Evolutionary conservation across 345 rosid species (phyloP).

Genomic region (Draba incana): DNA sequence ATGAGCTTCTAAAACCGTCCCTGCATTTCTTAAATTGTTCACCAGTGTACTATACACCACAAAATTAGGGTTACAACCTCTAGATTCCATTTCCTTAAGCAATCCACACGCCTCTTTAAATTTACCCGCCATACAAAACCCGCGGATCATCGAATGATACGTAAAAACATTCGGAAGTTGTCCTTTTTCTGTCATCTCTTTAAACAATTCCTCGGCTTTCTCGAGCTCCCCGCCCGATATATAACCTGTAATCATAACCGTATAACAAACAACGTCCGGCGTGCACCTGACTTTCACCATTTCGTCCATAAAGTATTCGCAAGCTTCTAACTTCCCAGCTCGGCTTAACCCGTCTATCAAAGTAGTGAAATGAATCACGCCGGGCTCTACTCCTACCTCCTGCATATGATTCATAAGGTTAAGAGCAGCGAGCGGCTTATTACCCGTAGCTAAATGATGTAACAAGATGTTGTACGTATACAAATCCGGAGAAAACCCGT

Average conservation of each 20-base stretch:
- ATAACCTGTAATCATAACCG: slow-evolving; percentile 80
- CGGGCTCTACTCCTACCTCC: slow-evolving; percentile 67
- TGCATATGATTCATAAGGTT: slow-evolving; percentile 78
- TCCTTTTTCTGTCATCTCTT: slow-evolving; percentile 68
- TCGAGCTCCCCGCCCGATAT: slow-evolving; percentile 68
- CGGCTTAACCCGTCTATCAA: slow-evolving; percentile 87
- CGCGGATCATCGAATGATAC: slow-evolving; percentile 84
- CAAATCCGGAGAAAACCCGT: slow-evolving; percentile 69
- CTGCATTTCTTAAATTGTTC: slow-evolving; percentile 61
- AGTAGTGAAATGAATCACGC: slow-evolving; percentile 77
- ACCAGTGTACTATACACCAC: slow-evolving; percentile 82
- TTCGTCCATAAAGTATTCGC: slow-evolving; percentile 76
- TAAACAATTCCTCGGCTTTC: slow-evolving; percentile 67
- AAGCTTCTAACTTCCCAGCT: slow-evolving; percentile 87
- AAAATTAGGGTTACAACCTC: slow-evolving; percentile 86
- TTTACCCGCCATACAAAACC: slow-evolving; percentile 74
- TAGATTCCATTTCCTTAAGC: slow-evolving; percentile 82
- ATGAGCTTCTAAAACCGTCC: slow-evolving; percentile 74
- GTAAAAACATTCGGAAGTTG: slow-evolving; percentile 84
- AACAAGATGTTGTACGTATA: slow-evolving; percentile 85
- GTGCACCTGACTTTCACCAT: slow-evolving; percentile 67
- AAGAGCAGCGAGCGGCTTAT: slow-evolving; percentile 79
- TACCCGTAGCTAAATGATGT: slow-evolving; percentile 76
- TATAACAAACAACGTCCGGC: slow-evolving; percentile 87
- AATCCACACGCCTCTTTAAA: slow-evolving; percentile 69